Evolutionary conservation across 179 eudicot genomes (phyloP).

Genomic region (Spergularia azorica): DNA sequence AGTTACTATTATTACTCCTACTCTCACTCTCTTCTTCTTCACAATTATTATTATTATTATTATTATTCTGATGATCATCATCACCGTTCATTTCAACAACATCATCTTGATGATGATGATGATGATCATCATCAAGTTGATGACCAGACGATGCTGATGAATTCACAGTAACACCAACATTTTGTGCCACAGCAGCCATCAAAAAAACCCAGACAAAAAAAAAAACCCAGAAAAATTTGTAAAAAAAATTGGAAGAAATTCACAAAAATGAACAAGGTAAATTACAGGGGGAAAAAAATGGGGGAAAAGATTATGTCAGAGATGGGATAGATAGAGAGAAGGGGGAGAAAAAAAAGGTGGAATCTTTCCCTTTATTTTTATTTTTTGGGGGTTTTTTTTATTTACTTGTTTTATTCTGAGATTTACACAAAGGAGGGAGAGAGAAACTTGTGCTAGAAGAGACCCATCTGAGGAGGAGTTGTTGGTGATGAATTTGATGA

Average conservation of each 20-base stretch:
- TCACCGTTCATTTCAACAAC: background rate
- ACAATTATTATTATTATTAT: conserved; percentile 21
- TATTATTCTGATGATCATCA: background rate
- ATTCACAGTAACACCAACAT: conserved; percentile 36
- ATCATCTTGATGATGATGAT: background rate
- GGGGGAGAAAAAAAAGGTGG: too few relatives aligned
- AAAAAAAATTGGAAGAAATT: background rate
- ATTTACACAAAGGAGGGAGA: too few relatives aligned
- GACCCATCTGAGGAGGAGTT: too few relatives aligned
- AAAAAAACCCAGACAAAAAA: conserved; percentile 14
- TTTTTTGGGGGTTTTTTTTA: too few relatives aligned
- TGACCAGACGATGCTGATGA: conserved; percentile 40
- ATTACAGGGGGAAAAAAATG: background rate
- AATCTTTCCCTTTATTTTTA: too few relatives aligned
- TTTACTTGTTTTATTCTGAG: too few relatives aligned
- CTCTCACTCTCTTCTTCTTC: conserved; percentile 30
- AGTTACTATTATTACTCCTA: background rate
- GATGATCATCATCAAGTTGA: background rate
- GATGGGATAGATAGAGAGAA: too few relatives aligned
- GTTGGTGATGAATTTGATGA: too few relatives aligned
- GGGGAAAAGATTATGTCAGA: too few relatives aligned
- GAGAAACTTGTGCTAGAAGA: too few relatives aligned
- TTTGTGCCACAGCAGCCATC: conserved; percentile 42
- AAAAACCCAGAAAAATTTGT: conserved; percentile 2
- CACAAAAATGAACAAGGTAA: background rate